Percentiles rank a stretch among this genome's conserved stretches.
Conservation (phyloP, 345 rosid genomes). For the Rhodomyrtus tomentosa region DNA sequence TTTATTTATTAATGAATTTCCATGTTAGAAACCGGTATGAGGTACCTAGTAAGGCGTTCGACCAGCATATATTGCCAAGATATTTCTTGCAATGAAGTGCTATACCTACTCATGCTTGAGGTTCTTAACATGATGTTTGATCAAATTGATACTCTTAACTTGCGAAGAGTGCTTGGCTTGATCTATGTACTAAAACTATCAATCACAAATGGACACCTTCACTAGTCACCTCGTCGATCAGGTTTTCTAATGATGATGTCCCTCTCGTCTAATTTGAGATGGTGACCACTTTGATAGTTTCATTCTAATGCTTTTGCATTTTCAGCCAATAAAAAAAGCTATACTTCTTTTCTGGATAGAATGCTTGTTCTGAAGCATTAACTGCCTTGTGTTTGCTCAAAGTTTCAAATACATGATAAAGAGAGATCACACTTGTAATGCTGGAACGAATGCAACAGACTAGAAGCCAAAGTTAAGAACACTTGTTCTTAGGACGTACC, state of each 20-base stretch:
- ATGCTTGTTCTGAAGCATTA: background rate
- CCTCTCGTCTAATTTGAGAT: background rate
- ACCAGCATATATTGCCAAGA: background rate
- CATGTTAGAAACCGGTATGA: background rate
- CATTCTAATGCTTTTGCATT: background rate
- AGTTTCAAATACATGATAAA: background rate
- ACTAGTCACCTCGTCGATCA: background rate
- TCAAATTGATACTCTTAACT: background rate
- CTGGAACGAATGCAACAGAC: background rate
- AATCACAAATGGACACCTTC: background rate
- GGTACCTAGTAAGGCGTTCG: background rate
- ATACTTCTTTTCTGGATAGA: background rate
- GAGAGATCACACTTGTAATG: background rate
- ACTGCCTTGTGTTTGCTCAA: background rate
- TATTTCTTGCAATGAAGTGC: background rate
- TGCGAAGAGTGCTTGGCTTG: background rate
- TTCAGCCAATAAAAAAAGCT: background rate
- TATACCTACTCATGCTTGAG: background rate
- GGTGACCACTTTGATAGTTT: background rate
- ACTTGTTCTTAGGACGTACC: conserved; percentile 19
- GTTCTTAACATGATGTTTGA: background rate
- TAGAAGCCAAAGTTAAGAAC: background rate
- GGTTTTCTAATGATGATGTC: background rate
- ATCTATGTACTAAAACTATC: background rate
- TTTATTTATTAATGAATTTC: background rate